These are phyloP conservation scores for Colletotrichum nymphaeae DNA, from an alignment of 2,329 filamentous ascomycete species.

Conservation along the genomic window DNA sequence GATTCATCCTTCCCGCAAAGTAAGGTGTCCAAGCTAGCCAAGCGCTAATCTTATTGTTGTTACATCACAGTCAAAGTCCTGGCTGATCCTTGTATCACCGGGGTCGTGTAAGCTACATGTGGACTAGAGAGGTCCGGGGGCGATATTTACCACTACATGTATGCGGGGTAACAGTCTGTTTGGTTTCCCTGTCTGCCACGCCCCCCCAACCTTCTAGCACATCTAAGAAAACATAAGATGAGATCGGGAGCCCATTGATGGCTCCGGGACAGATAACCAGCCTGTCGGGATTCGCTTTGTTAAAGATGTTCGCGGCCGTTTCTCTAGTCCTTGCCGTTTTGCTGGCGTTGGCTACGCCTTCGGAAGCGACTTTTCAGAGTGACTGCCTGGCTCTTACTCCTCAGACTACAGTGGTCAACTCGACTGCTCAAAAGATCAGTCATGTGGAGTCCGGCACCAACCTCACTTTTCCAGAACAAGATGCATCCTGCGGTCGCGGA, in stretches of 20 bases:
- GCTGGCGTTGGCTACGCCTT: neutral
- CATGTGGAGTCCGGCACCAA: slow-evolving; percentile 43
- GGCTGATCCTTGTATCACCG: no score
- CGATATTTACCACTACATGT: neutral
- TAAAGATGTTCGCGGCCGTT: neutral
- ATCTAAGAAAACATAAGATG: neutral
- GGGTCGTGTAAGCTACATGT: neutral
- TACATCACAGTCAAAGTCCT: no score
- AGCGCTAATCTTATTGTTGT: neutral
- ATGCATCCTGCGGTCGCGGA: slow-evolving; percentile 45
- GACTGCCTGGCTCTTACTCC: slow-evolving; percentile 28
- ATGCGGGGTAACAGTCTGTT: neutral
- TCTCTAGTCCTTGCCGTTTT: neutral
- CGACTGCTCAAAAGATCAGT: slow-evolving; percentile 37
- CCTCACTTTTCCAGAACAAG: slow-evolving; percentile 44
- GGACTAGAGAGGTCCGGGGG: neutral
- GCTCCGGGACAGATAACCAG: neutral
- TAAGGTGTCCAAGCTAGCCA: neutral
- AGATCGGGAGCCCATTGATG: neutral
- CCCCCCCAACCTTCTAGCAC: neutral
- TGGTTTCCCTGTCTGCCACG: neutral
- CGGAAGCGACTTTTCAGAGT: neutral
- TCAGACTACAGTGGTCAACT: slow-evolving; percentile 36
- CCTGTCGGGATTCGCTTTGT: neutral
- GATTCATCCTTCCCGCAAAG: neutral